A percentile compares a stretch with the other conserved stretches of the same genome.
Conservation (phyloP, 371 early-diverging fungal genomes). For the Mortierella sp. region DNA sequence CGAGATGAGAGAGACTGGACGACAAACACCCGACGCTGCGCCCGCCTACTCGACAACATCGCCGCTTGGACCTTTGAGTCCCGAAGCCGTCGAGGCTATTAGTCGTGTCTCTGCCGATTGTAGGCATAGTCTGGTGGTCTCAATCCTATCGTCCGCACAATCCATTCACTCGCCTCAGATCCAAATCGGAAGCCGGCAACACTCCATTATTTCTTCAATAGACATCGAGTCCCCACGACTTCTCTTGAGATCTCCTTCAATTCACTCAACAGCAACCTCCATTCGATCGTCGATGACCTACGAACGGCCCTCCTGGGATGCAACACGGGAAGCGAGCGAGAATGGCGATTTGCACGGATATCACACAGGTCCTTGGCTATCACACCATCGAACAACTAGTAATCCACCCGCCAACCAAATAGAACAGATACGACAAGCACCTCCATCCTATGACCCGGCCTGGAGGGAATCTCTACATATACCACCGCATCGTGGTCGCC, state of each 20-base stretch:
- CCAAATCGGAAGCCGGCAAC: slow-evolving; percentile 3
- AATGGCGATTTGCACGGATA: background rate
- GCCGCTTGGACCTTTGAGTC: slow-evolving; percentile 41
- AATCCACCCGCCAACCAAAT: background rate
- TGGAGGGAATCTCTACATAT: slow-evolving; percentile 25
- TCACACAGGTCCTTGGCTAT: background rate
- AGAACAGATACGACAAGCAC: slow-evolving; percentile 13
- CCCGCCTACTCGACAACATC: slow-evolving; percentile 41
- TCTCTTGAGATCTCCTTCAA: background rate
- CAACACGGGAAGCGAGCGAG: slow-evolving; percentile 1
- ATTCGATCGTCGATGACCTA: slow-evolving; percentile 18
- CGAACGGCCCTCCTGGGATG: slow-evolving; percentile 15
- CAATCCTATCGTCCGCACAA: slow-evolving; percentile 31
- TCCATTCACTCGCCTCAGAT: slow-evolving; percentile 15
- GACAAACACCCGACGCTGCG: slow-evolving; percentile 45
- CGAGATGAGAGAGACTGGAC: slow-evolving; percentile 17
- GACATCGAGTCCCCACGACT: slow-evolving; percentile 11
- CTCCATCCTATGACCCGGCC: slow-evolving; percentile 34
- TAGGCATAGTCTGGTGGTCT: slow-evolving; percentile 40
- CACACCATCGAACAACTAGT: background rate
- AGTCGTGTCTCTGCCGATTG: slow-evolving; percentile 38
- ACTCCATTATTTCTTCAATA: slow-evolving; percentile 18
- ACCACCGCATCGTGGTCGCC: slow-evolving; percentile 4
- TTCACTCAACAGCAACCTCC: slow-evolving; percentile 8
- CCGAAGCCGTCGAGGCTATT: slow-evolving; percentile 49